phyloP scores from a whole-genome alignment of 73 alveolate species.

The Paramecium biaurelia region DNA sequence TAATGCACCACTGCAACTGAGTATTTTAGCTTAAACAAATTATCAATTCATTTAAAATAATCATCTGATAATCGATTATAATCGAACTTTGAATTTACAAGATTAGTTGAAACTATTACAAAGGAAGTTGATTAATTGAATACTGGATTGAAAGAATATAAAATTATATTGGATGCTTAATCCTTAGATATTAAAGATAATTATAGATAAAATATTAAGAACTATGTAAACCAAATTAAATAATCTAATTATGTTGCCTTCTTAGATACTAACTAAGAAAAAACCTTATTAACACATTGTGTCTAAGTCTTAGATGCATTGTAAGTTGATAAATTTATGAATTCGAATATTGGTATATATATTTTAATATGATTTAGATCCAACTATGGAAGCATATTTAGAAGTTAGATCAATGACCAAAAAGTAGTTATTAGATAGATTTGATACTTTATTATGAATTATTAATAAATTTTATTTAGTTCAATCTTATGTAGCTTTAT shows the following conservation, averaged over 20 bases:
- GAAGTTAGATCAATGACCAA: conserved; percentile 41
- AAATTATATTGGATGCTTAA: not conserved
- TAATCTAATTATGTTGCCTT: conserved; percentile 24
- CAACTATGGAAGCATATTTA: conserved; percentile 4
- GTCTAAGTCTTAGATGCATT: conserved; percentile 48
- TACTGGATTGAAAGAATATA: not conserved
- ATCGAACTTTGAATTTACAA: not conserved
- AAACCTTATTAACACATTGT: not conserved
- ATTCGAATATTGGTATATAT: not conserved
- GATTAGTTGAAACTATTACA: not conserved
- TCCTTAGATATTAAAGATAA: not conserved
- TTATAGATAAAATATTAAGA: not conserved
- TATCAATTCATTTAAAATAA: not conserved
- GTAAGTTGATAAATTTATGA: conserved; percentile 14
- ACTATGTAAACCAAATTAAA: not conserved
- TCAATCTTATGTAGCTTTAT: too few relatives aligned
- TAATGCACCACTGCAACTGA: not conserved
- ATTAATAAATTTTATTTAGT: not conserved
- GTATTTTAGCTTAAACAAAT: not conserved
- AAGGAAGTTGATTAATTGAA: conserved; percentile 9
- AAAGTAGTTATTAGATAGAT: conserved; percentile 5
- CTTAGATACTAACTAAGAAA: conserved; percentile 2
- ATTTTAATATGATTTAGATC: not conserved
- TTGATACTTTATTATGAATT: not conserved
- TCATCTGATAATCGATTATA: not conserved